phyloP scores from a whole-genome alignment of 73 alveolate species.

The Tetrahymena thermophila region DNA sequence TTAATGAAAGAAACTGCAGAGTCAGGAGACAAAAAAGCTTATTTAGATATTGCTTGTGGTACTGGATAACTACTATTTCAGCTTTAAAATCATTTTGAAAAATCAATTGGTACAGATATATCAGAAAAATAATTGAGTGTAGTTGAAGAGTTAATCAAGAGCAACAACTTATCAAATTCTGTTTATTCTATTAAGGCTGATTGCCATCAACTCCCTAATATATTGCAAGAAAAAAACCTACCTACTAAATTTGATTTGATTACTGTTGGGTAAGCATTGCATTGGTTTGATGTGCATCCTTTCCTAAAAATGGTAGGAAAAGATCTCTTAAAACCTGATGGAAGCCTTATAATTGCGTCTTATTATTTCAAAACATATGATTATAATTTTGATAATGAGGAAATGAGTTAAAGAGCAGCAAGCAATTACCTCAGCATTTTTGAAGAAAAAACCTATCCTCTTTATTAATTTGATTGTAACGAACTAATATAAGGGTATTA shows the following conservation, averaged over 20 bases:
- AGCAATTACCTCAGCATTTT: background rate
- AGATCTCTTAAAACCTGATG: background rate
- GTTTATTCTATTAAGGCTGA: background rate
- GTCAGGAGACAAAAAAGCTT: background rate
- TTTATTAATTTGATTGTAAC: background rate
- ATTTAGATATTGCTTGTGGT: background rate
- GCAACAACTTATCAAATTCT: background rate
- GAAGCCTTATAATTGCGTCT: background rate
- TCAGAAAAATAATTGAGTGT: background rate
- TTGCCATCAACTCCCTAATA: background rate
- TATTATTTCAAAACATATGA: background rate
- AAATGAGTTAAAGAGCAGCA: background rate
- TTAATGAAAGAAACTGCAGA: background rate
- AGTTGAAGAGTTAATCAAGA: background rate
- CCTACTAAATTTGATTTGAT: background rate
- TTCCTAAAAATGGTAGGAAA: background rate
- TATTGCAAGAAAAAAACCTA: background rate
- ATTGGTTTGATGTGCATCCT: background rate
- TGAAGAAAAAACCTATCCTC: background rate
- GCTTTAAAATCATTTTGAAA: background rate
- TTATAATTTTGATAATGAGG: background rate
- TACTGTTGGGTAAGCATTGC: background rate
- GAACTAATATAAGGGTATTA: background rate
- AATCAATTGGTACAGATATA: background rate
- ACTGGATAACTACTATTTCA: background rate